Evolutionary conservation across 2,329 filamentous ascomycete genomes (phyloP).

Genomic region (Penicillium brevicompactum): DNA sequence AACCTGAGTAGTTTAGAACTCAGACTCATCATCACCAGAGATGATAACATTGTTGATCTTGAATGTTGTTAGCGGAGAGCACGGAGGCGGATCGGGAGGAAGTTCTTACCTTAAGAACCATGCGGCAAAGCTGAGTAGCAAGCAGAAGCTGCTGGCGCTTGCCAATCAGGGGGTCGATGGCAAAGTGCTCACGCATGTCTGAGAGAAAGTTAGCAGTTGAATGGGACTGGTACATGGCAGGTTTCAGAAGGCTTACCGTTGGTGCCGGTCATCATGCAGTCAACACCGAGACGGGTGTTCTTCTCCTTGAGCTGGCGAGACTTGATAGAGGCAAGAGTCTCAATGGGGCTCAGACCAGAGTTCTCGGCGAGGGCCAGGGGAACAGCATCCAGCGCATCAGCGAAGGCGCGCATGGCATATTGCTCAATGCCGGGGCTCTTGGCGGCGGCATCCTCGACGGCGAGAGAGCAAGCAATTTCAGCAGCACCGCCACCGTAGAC

Average conservation of each 20-base stretch:
- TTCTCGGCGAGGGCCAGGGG: slow-evolving; percentile 98
- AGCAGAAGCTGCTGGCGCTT: slow-evolving; percentile 97
- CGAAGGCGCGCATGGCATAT: slow-evolving; percentile 97
- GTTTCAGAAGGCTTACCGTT: slow-evolving; percentile 62
- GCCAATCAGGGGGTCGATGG: slow-evolving; percentile 96
- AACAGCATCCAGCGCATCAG: slow-evolving; percentile 88
- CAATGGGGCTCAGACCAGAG: slow-evolving; percentile 92
- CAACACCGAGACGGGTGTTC: slow-evolving; percentile 79
- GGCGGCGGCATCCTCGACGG: slow-evolving; percentile 91
- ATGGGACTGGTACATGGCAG: not conserved
- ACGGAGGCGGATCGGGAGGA: slow-evolving; percentile 1
- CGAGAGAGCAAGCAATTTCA: slow-evolving; percentile 94
- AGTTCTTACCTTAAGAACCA: slow-evolving; percentile 80
- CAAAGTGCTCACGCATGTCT: slow-evolving; percentile 97
- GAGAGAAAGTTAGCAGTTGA: slow-evolving; percentile 14
- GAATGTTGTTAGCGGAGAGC: slow-evolving; percentile 18
- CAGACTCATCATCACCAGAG: slow-evolving; percentile 80
- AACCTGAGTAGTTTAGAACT: slow-evolving; percentile 64
- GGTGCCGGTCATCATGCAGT: slow-evolving; percentile 94
- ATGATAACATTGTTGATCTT: slow-evolving; percentile 91
- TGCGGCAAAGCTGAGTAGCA: slow-evolving; percentile 94
- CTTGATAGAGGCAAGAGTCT: slow-evolving; percentile 92
- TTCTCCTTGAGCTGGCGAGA: slow-evolving; percentile 91
- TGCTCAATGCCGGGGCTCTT: slow-evolving; percentile 97
- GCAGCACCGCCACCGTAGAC: slow-evolving; percentile 97